These are phyloP conservation scores for Chaetomium strumarium DNA, from an alignment of 2,329 filamentous ascomycete genomes.

Conservation along the genomic window DNA sequence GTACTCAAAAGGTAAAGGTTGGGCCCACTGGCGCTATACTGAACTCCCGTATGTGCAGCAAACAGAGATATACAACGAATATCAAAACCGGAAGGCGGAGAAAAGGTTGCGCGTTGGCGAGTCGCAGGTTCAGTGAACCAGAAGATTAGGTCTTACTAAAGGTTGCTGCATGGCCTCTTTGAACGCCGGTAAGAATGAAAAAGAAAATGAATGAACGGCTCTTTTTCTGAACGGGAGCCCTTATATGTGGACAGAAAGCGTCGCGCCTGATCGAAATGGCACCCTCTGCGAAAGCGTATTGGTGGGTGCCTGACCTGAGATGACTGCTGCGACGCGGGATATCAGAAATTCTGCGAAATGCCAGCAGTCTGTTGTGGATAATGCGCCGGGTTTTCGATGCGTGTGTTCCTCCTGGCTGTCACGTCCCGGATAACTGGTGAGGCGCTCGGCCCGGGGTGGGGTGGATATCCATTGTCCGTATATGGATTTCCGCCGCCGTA, in stretches of 20 bases:
- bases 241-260: not conserved
- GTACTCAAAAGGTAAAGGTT: too few relatives aligned
- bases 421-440: slow-evolving; percentile 91
- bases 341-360: slow-evolving; percentile 93
- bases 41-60: not conserved
- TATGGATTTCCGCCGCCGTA: slow-evolving; percentile 55
- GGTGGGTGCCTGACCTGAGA: not conserved
- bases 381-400: slow-evolving; percentile 85
- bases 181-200: slow-evolving; percentile 8
- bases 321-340: not conserved
- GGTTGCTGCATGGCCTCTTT: slow-evolving; percentile 7
- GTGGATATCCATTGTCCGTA: slow-evolving; percentile 35
- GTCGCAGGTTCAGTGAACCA: not conserved
- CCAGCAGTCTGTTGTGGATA: slow-evolving; percentile 90
- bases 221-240: not conserved
- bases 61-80: not conserved
- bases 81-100: not conserved
- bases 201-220: not conserved
- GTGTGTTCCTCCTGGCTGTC: slow-evolving; percentile 82
- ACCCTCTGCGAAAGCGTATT: not conserved
- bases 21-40: too few relatives aligned
- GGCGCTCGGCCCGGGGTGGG: slow-evolving; percentile 37
- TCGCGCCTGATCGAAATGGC: not conserved
- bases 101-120: not conserved
- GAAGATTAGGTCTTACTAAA: slow-evolving; percentile 12